Conservation (phyloP, 495 filamentous ascomycete species). For the Cryomyces antarcticus region DNA sequence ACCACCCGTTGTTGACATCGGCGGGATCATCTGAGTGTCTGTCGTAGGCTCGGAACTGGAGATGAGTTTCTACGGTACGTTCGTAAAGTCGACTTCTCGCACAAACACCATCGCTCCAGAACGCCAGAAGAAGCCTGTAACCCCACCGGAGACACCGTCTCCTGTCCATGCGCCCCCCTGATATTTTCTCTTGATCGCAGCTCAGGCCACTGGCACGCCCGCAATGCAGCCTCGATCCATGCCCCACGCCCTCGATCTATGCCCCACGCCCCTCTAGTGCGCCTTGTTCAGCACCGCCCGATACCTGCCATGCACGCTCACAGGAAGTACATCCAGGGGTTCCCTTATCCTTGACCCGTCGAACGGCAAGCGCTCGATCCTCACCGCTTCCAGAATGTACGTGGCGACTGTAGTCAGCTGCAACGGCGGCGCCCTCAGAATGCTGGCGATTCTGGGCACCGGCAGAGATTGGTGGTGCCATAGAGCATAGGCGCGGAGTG, state of each 20-base stretch:
- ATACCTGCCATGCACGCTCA: slow-evolving; percentile 5
- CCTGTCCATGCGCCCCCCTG: too few relatives aligned
- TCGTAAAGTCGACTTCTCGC: too few relatives aligned
- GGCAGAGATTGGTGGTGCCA: slow-evolving; percentile 30
- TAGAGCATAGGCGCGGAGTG: slow-evolving; percentile 39
- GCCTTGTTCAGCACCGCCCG: slow-evolving; percentile 1
- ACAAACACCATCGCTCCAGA: too few relatives aligned
- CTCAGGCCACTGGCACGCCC: too few relatives aligned
- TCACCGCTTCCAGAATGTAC: slow-evolving; percentile 26
- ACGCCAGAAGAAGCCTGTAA: too few relatives aligned
- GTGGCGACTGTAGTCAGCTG: slow-evolving; percentile 24
- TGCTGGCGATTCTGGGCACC: slow-evolving; percentile 23
- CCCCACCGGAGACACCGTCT: too few relatives aligned
- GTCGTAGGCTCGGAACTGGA: too few relatives aligned
- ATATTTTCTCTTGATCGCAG: too few relatives aligned
- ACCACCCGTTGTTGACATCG: too few relatives aligned
- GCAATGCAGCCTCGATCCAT: too few relatives aligned
- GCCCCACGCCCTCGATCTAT: neutral
- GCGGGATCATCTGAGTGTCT: too few relatives aligned
- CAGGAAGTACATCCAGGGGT: slow-evolving; percentile 7
- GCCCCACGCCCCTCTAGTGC: neutral
- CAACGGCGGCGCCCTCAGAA: slow-evolving; percentile 36
- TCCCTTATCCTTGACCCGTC: slow-evolving; percentile 4
- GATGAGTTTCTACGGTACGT: too few relatives aligned
- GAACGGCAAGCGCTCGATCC: slow-evolving; percentile 9